Conservation (phyloP, 2,329 filamentous ascomycete genomes). For the Lachnellula occidentalis region DNA sequence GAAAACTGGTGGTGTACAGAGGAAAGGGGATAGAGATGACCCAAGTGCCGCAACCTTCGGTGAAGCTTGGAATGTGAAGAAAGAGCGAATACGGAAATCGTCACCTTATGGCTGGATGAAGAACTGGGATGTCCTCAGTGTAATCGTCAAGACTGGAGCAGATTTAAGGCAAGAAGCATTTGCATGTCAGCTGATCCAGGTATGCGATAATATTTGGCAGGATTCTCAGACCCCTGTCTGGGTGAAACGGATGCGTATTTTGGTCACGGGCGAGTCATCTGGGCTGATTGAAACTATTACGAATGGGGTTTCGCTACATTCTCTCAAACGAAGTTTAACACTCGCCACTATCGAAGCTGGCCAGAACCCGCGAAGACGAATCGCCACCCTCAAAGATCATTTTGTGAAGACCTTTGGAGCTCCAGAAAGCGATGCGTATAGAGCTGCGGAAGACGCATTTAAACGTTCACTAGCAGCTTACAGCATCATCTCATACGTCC, state of each 20-base stretch:
- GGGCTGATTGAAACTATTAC: slow-evolving; percentile 85
- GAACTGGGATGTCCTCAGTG: slow-evolving; percentile 82
- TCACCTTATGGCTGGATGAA: slow-evolving; percentile 86
- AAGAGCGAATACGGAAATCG: slow-evolving; percentile 75
- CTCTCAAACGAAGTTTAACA: slow-evolving; percentile 75
- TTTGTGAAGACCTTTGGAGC: slow-evolving; percentile 75
- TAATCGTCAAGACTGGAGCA: slow-evolving; percentile 82
- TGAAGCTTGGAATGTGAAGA: slow-evolving; percentile 80
- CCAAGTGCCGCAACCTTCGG: slow-evolving; percentile 82
- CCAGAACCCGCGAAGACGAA: slow-evolving; percentile 66
- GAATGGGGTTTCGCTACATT: slow-evolving; percentile 82
- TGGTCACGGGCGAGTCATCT: slow-evolving; percentile 79
- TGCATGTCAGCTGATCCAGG: slow-evolving; percentile 76
- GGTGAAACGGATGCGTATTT: slow-evolving; percentile 82
- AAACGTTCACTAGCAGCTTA: slow-evolving; percentile 78
- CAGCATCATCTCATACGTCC: slow-evolving; percentile 76
- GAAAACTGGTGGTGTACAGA: slow-evolving; percentile 77
- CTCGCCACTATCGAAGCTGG: slow-evolving; percentile 68
- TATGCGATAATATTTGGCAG: slow-evolving; percentile 77
- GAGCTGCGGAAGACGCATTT: slow-evolving; percentile 70
- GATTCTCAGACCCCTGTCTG: slow-evolving; percentile 73
- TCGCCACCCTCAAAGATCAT: slow-evolving; percentile 76
- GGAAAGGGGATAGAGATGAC: slow-evolving; percentile 77
- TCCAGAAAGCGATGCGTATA: slow-evolving; percentile 62
- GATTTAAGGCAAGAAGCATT: slow-evolving; percentile 82